Evolutionary conservation across 225 moss, liverwort and hornwort genomes (phyloP).

Genomic region (Bryoerythrophyllum caledonicum): DNA sequence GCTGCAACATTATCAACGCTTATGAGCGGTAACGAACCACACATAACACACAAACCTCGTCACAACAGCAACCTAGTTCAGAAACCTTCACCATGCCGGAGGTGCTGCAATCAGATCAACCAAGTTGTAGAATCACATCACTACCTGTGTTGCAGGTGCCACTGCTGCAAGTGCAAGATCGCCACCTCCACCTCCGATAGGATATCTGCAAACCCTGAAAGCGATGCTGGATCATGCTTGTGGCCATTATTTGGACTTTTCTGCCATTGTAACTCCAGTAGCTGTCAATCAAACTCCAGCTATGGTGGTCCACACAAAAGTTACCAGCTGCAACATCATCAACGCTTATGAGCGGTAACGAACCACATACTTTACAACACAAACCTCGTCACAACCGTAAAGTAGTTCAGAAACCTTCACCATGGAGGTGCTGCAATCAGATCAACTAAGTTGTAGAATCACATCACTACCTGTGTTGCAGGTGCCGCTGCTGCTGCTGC

Average conservation of each 20-base stretch:
- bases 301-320: slow-evolving; percentile 36
- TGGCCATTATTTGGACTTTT: slow-evolving; percentile 10
- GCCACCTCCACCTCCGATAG: no score
- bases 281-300: slow-evolving; percentile 19
- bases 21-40: slow-evolving; percentile 1
- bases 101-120: slow-evolving; percentile 5
- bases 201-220: no score
- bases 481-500: slow-evolving; percentile 39
- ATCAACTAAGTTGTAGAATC: slow-evolving; percentile 17
- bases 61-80: neutral
- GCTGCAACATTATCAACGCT: neutral
- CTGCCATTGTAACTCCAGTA: slow-evolving; percentile 20
- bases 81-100: slow-evolving; percentile 30
- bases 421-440: slow-evolving; percentile 28
- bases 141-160: slow-evolving; percentile 29
- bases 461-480: slow-evolving; percentile 18
- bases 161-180: slow-evolving; percentile 33
- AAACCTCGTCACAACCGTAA: slow-evolving; percentile 20
- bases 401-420: neutral
- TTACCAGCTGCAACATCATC: neutral
- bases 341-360: slow-evolving; percentile 8
- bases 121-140: slow-evolving; percentile 12
- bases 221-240: no score
- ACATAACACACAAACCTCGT: slow-evolving; percentile 26
- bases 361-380: slow-evolving; percentile 23